Conservation (phyloP, 768 basidiomycete species). For the Rhodotorula paludigena region DNA sequence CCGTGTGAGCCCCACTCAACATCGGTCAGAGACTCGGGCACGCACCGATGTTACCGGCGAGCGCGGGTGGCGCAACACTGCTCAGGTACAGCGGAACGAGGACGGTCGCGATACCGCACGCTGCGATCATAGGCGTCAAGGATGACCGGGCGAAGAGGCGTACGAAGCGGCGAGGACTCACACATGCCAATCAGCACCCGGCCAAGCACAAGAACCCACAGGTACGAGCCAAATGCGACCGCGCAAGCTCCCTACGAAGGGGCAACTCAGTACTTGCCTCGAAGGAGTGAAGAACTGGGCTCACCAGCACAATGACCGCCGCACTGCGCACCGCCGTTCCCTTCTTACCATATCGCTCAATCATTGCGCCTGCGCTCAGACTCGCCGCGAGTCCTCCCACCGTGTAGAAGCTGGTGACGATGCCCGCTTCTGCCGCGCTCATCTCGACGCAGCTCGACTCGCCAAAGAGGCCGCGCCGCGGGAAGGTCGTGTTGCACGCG, state of each 20-base stretch:
- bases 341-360: slow-evolving; percentile 67
- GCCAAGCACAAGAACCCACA: slow-evolving; percentile 60
- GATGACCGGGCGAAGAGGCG: slow-evolving; percentile 52
- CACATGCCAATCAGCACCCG: slow-evolving; percentile 52
- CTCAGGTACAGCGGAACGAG: slow-evolving; percentile 80
- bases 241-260: slow-evolving; percentile 55
- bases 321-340: slow-evolving; percentile 63
- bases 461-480: background rate
- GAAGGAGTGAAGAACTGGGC: background rate
- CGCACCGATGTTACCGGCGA: slow-evolving; percentile 69
- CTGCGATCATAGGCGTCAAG: slow-evolving; percentile 48
- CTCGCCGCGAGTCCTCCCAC: slow-evolving; percentile 80
- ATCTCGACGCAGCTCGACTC: slow-evolving; percentile 65
- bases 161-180: background rate
- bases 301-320: slow-evolving; percentile 51
- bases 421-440: slow-evolving; percentile 68
- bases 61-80: slow-evolving; percentile 71
- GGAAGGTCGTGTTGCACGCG: background rate
- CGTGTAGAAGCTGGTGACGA: slow-evolving; percentile 80
- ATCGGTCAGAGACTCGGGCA: too few relatives aligned
- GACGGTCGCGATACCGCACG: slow-evolving; percentile 47
- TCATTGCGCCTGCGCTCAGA: slow-evolving; percentile 60
- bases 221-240: slow-evolving; percentile 62
- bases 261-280: too few relatives aligned
- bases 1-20: too few relatives aligned